Base-by-base conservation (phyloP, 306 rosid genomes). In the Cucurbita ficifolia region DNA sequence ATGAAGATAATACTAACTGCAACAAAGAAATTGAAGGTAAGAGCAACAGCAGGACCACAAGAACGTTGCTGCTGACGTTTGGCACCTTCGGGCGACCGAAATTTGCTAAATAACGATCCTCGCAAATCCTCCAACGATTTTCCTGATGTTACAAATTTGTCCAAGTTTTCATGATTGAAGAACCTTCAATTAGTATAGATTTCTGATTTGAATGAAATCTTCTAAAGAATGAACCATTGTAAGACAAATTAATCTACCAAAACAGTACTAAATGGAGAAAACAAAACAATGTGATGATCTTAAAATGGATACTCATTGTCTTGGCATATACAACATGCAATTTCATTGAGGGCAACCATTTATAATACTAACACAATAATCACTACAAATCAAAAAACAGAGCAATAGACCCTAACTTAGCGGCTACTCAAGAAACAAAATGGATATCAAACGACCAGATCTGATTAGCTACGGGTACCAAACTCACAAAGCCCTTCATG, bases 1-100 rank as follows among this genome's bases (percentile, higher is more conserved):
- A 82, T 72, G 84, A 91, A 91, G 81, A 91, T 89, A 76, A 91
- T 91, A 65, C 90, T 79, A 77, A 91, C 82, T 65, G 96, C 96
- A 74, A 86, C 87, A n/a, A 89, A 65, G 82, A 89, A 91, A 82
- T 89, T 91, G 86, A 91, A 91, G 75, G 86, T 81, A 36, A 91
- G 96, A 63, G 96, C 93, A 22, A 72, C 81, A 21, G 83, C 89
- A 24, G 97, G 96, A 50, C 90, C 96, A 70, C 90, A 89, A 78
- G 80, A 40, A 7, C 81, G 84, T 69, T 83, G 97, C 75, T 86
- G 91, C 63, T 83, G 91, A 61, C 88, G 90, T 76, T 83, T 89
- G 70, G 83, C 86, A 63, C 93, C 93, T 75, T 89, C 93, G 10
- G 87, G 76, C 18, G 84, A 81, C 35, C 84, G 88, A 29, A 91